Evolutionary conservation across 805 yeast genomes (phyloP), one percentile per base, ranked within the genome.

Genomic region (Blastobotrys americana): DNA sequence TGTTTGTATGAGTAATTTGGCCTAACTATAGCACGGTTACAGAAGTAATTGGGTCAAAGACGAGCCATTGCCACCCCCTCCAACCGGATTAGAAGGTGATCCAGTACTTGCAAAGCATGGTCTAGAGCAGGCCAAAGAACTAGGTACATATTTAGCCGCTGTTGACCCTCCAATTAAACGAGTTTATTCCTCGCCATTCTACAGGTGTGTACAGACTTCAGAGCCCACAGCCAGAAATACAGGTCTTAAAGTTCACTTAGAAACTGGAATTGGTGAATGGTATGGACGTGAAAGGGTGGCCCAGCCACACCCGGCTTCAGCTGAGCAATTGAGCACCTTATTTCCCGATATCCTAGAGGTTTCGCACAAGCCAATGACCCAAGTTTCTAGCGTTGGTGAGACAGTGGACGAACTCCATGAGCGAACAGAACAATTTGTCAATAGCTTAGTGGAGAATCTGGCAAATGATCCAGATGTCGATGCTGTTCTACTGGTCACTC

Each of bases 191-290:
- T 82, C 95, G 15, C 97, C 97, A 0, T 89, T 88, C 61, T 88
- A 85, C 60, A 70, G 97, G 47, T 93, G 97, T 61, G 68, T 88
- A 4, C 86, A 93, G 57, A 89, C 97, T 0, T 72, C 82, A 5
- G 64, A 72, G 8, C 95, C 95, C 2, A 70, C 81, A 10, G 78
- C 95, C 1, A 68, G 77, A 36, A 59, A 60, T 21, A 63, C 87
- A 13, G 78, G 71, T 3, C 54, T 84, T 28, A 76, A 78, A 9
- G 74, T 89, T 8, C 71, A 66, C 40, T 63, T 84, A 3, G 98
- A 93, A 55, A 66, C 80, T 43, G 97, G 97, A 0, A 71, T 90
- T 20, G 94, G 96, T 18, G 97, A 93, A 65, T 88, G 96, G 95
- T 90, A 84, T 58, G 76, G 77, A 55, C 69, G 96, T 55, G 16